Percentiles rank a stretch among this genome's conserved stretches.
These are phyloP conservation scores for Parathielavia hyrcaniae DNA, from an alignment of 495 filamentous ascomycete genomes.

Conservation along the genomic window DNA sequence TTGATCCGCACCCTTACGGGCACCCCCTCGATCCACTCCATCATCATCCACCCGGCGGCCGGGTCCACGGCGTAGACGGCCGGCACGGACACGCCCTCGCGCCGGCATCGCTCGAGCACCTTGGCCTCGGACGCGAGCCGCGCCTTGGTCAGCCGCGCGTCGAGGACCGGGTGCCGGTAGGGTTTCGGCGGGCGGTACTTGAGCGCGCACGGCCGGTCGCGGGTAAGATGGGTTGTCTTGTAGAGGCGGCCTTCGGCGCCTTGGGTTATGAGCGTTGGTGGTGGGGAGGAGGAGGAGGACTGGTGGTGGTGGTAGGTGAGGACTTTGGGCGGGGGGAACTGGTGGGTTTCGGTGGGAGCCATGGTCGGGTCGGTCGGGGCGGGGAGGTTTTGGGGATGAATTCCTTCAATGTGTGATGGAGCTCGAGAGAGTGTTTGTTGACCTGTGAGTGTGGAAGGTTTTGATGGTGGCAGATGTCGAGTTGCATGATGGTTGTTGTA, in stretches of 20 bases:
- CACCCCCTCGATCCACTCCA: constrained; percentile 83
- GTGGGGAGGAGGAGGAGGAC: constrained; percentile 49
- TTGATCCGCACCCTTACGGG: constrained; percentile 64
- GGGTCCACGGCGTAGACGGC: constrained; percentile 70
- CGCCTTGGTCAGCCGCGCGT: constrained; percentile 76
- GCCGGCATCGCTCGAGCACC: constrained; percentile 64
- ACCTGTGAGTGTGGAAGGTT: too few relatives aligned
- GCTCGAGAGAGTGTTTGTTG: background rate
- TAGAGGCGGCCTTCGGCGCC: constrained; percentile 95
- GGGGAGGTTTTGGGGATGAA: too few relatives aligned
- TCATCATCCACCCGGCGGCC: constrained; percentile 70
- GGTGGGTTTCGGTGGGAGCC: constrained; percentile 16
- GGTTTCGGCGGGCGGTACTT: constrained; percentile 91
- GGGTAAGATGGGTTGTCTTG: constrained; percentile 71
- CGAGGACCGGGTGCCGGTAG: constrained; percentile 88
- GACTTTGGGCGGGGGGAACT: constrained; percentile 54
- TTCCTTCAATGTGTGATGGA: background rate
- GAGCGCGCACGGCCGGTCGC: constrained; percentile 65
- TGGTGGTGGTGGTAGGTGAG: constrained; percentile 63
- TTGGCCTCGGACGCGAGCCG: constrained; percentile 83
- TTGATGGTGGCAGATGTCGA: too few relatives aligned
- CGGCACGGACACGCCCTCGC: constrained; percentile 73
- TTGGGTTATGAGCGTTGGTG: constrained; percentile 66
- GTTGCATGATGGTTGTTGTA: too few relatives aligned
- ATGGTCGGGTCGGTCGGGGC: constrained; percentile 1